These are phyloP conservation scores for Brassica napus DNA, from an alignment of 345 rosid genomes.

Conservation along the genomic window DNA sequence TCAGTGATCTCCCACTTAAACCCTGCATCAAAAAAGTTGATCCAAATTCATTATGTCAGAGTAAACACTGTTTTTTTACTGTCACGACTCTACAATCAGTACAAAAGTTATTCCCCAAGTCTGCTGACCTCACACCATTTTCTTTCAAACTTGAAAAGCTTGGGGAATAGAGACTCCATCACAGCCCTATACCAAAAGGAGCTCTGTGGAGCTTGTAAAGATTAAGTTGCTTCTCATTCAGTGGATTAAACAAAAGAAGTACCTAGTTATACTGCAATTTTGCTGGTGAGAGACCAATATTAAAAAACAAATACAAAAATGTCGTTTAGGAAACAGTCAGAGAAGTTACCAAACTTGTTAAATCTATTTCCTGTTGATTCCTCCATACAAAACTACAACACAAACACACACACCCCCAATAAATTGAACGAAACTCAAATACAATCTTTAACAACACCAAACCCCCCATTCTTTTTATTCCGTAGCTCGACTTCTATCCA, in stretches of 20 bases:
- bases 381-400: constrained; percentile 29
- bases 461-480: background rate
- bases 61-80: background rate
- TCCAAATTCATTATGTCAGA: background rate
- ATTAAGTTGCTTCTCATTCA: too few species aligned
- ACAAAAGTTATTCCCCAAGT: background rate
- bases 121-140: too few species aligned
- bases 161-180: too few species aligned
- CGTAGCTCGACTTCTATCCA: constrained; percentile 47
- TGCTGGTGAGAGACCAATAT: too few species aligned
- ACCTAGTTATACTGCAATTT: too few species aligned
- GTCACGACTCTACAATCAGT: constrained; percentile 4
- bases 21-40: constrained; percentile 51
- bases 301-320: background rate
- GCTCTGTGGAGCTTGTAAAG: too few species aligned
- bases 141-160: too few species aligned
- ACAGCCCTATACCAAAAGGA: too few species aligned
- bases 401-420: constrained; percentile 25
- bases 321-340: constrained; percentile 18
- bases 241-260: too few species aligned
- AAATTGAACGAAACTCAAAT: constrained; percentile 33
- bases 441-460: constrained; percentile 20
- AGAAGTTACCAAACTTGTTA: constrained; percentile 24
- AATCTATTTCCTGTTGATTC: constrained; percentile 23
- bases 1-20: constrained; percentile 81